phyloP scores from a whole-genome alignment of 139 green algal genomes.

The Coelastrella sp. region DNA sequence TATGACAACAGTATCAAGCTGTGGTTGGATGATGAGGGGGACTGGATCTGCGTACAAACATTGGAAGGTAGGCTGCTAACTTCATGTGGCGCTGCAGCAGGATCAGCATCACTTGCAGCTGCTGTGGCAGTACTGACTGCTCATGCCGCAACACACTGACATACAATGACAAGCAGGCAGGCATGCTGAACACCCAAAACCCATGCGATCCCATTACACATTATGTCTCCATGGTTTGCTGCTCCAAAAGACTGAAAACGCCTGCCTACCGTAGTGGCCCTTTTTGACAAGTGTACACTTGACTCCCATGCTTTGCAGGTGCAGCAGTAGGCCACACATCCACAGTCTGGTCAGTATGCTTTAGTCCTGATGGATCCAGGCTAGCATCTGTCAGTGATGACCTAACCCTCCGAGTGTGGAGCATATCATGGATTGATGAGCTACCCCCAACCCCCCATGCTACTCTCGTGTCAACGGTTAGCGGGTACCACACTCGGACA shows the following conservation, averaged over 20 bases:
- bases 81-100: too few species aligned
- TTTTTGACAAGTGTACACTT: too few species aligned
- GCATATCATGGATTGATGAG: not conserved
- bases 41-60: slow-evolving; percentile 90
- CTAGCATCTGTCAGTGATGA: slow-evolving; percentile 93
- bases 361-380: slow-evolving; percentile 69
- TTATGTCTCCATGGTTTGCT: too few species aligned
- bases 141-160: too few species aligned
- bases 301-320: not conserved
- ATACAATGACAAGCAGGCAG: too few species aligned
- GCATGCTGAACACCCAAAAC: too few species aligned
- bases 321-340: slow-evolving; percentile 76
- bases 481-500: slow-evolving; percentile 81
- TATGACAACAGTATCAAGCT: slow-evolving; percentile 97
- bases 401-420: slow-evolving; percentile 70
- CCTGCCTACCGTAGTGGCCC: too few species aligned
- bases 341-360: slow-evolving; percentile 90
- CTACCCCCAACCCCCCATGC: slow-evolving; percentile 51
- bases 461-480: slow-evolving; percentile 64
- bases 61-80: slow-evolving; percentile 68
- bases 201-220: too few species aligned
- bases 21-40: slow-evolving; percentile 83
- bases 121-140: too few species aligned
- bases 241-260: too few species aligned
- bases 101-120: too few species aligned